Percentiles rank a stretch among this genome's conserved stretches.
Conservation (phyloP, 306 rosid genomes). For the Abrus precatorius region DNA sequence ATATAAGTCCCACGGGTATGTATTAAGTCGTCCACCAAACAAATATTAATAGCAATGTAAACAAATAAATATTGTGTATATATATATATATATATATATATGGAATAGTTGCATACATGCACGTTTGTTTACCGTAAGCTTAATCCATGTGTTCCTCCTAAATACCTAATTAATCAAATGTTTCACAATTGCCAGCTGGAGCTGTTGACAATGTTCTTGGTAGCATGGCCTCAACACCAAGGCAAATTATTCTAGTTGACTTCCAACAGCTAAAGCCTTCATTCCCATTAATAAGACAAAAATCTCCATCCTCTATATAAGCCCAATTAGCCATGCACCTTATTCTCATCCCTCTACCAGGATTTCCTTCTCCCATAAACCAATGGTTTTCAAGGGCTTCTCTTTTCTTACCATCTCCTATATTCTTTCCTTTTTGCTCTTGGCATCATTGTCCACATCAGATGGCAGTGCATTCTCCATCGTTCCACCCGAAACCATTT, state of each 20-base stretch:
- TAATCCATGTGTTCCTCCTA: slow-evolving; percentile 1
- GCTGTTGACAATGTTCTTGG: slow-evolving; percentile 29
- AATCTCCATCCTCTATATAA: slow-evolving; percentile 45
- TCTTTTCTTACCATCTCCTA: slow-evolving; percentile 11
- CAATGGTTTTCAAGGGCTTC: slow-evolving; percentile 53
- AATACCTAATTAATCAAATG: slow-evolving; percentile 9
- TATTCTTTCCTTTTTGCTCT: slow-evolving; percentile 15
- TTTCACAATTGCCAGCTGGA: neutral
- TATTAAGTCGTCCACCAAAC: slow-evolving; percentile 23
- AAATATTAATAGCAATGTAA: neutral
- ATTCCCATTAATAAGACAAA: slow-evolving; percentile 18
- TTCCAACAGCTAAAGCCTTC: neutral
- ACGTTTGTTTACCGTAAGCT: neutral
- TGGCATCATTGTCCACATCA: slow-evolving; percentile 40
- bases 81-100: neutral
- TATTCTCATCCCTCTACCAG: slow-evolving; percentile 24
- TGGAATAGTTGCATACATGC: slow-evolving; percentile 12
- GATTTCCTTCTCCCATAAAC: neutral
- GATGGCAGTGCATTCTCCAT: slow-evolving; percentile 29
- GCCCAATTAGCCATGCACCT: slow-evolving; percentile 18
- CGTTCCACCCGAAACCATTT: slow-evolving; percentile 52
- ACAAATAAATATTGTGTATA: neutral
- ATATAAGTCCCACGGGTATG: neutral
- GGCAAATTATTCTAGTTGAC: slow-evolving; percentile 34
- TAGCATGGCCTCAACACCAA: slow-evolving; percentile 34